These are phyloP conservation scores for Saturnispora serradocipensis DNA, from an alignment of 805 yeast species.

Conservation along the genomic window DNA sequence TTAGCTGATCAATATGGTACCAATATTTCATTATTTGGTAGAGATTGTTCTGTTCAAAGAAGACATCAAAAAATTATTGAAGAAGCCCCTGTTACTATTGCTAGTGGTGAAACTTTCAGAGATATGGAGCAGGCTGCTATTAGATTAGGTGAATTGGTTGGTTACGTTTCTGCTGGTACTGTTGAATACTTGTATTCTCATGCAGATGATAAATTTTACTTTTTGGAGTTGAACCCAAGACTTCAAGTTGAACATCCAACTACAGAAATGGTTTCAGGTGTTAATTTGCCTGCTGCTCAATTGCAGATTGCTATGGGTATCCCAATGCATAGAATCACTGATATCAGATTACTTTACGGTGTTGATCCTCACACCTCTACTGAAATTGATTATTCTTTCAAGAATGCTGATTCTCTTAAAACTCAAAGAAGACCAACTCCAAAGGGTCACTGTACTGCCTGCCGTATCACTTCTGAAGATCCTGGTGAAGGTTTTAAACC, in stretches of 20 bases:
- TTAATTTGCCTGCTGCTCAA: slow-evolving; percentile 96
- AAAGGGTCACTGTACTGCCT: slow-evolving; percentile 97
- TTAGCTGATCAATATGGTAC: slow-evolving; percentile 98
- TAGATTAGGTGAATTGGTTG: slow-evolving; percentile 91
- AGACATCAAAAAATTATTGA: slow-evolving; percentile 98
- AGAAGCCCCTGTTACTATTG: slow-evolving; percentile 98
- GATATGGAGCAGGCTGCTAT: slow-evolving; percentile 97
- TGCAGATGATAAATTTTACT: slow-evolving; percentile 89
- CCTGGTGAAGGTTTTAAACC: slow-evolving; percentile 99
- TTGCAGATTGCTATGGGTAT: slow-evolving; percentile 99
- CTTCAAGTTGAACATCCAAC: slow-evolving; percentile 99
- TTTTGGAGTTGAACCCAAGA: slow-evolving; percentile 95
- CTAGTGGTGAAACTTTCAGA: slow-evolving; percentile 73
- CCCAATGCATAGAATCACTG: slow-evolving; percentile 90
- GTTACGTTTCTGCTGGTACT: slow-evolving; percentile 98
- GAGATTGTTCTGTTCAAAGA: slow-evolving; percentile 99
- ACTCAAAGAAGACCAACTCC: slow-evolving; percentile 91
- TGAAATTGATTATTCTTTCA: slow-evolving; percentile 84
- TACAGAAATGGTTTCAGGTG: slow-evolving; percentile 98
- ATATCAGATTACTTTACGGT: slow-evolving; percentile 87
- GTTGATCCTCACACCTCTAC: slow-evolving; percentile 91
- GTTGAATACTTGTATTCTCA: slow-evolving; percentile 95
- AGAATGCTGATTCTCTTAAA: slow-evolving; percentile 56
- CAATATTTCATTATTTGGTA: slow-evolving; percentile 92
- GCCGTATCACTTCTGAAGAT: slow-evolving; percentile 98